Base-by-base conservation (phyloP, 148 eudicot genomes). In the Rhododendron vialii region DNA sequence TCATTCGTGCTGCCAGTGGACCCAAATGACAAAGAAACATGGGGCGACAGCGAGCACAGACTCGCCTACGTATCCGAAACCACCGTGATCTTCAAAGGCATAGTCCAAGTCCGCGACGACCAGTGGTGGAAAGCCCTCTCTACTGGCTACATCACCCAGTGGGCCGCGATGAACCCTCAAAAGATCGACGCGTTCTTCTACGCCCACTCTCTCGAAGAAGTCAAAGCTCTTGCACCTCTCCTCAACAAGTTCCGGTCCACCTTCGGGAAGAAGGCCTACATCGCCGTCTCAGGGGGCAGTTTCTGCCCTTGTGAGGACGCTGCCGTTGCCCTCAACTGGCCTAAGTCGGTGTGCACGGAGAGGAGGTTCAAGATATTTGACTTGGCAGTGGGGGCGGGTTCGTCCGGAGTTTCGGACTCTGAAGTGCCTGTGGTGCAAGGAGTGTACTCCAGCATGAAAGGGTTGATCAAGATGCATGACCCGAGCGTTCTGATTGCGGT, bases 121-220 rank as follows among this genome's bases (percentile, higher is more conserved):
- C 99, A 97, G 80, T 97, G 99, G 99, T 97, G 99, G 99, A 90
- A 89, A 86, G 96, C 99, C 45, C 94, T 97, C 63, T 90, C 98
- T 0, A 92, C 95, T 18, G 99, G 99, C 28, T 95, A 97, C 89
- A 47, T 97, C 0, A 97, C 99, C 10, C 99, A 97, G 63, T 95
- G 99, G 99, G 99, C 99, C 0, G 98, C 98, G 1, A 97, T 97
- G 99, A 1, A 97, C 84, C 99, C 98, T 74, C 99, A 97, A 82
- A 97, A 93, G 83, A 95, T 94, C 2, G 99, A 97, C 71, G 99
- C 98, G 1, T 90, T 97, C 28, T 93, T 97, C 88, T 97, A 94
- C 53, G 99, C 99, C 33, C 98, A 97, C 92, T 92, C 98, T 0
- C 26, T 97, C 1, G 89, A 86, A 5, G 98, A 97, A 87, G 93